Evolutionary conservation across 495 filamentous ascomycete species (phyloP), one percentile per base, ranked within the genome.

Genomic region (Talaromyces trachyspermus): DNA sequence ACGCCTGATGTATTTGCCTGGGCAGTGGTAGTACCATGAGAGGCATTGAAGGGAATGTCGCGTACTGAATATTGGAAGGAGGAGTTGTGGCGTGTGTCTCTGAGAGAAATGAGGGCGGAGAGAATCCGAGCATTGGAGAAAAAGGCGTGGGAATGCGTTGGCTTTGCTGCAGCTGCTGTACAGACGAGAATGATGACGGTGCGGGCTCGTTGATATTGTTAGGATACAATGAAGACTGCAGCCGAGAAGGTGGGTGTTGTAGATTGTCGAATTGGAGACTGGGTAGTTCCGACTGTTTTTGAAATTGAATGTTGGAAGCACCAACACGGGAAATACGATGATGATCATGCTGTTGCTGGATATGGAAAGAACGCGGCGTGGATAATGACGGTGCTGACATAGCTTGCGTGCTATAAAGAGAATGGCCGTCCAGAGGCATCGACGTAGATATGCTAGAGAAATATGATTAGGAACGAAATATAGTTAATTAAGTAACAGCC

Each of bases 21-120:
- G 23, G 49, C 24, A 35, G 48, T 18, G n/a, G 42, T 43, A 32
- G 29, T 19, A 5, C 11, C n/a, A 29, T 40, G 37, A 17, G 35
- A 24, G 0, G 61, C 41, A 43, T 71, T 66, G 53, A 73, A 71
- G 41, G 65, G 49, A 70, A 73, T 3, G 62, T 70, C 3, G 70
- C 66, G 51, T 71, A 70, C 49, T 70, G 65, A 1, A 65, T 60
- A 27, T 68, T 65, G 18, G 60, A 53, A 1, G 66, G 59, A 26
- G 65, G 63, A 17, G 66, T 63, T 27, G 65, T 62, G 14, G 56
- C 58, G 18, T 46, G 43, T 4, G 51, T 19, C 20, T 69, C 61
- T 6, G 62, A 36, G 19, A 64, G 54, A 43, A 65, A 65, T 9
- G 55, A 22, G 1, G 64, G 49, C 3, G 66, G 66, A 2, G 66